Evolutionary conservation across 495 filamentous ascomycete genomes (phyloP).

Genomic region (Astrothelium macrocarpum): DNA sequence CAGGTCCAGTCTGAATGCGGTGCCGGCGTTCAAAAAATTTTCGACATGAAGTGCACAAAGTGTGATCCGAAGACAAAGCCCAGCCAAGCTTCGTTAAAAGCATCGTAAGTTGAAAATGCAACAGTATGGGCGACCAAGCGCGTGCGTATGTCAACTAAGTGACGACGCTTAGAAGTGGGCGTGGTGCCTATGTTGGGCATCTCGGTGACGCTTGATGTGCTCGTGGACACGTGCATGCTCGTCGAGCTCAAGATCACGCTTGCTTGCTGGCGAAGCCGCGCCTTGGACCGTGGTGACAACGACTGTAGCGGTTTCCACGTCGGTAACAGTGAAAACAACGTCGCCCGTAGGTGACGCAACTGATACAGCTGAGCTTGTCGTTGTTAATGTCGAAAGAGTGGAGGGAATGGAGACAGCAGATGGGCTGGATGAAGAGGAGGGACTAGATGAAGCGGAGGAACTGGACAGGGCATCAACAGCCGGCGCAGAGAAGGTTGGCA

Average conservation of each 20-base stretch:
- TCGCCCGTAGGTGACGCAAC: too few species aligned
- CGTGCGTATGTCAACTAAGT: background rate
- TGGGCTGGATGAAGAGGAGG: background rate
- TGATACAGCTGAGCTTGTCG: too few species aligned
- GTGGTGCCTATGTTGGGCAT: background rate
- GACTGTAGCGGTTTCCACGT: background rate
- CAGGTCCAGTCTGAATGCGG: background rate
- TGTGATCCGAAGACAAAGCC: background rate
- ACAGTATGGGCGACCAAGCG: slow-evolving; percentile 1
- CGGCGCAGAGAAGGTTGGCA: background rate
- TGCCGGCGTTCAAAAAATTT: background rate
- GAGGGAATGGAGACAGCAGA: background rate
- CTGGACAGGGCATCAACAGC: background rate
- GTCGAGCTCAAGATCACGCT: background rate
- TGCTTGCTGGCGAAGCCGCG: background rate
- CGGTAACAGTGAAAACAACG: too few species aligned
- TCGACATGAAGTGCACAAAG: background rate
- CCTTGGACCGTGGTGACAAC: background rate
- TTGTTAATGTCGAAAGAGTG: too few species aligned
- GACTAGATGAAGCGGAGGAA: background rate
- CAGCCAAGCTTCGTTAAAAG: slow-evolving; percentile 2
- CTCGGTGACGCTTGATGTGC: background rate
- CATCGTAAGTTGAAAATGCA: background rate
- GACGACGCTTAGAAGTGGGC: slow-evolving; percentile 2
- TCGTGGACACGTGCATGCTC: background rate